Conservation (phyloP, 495 filamentous ascomycete species). For the Podospora bellae-mahoneyi region DNA sequence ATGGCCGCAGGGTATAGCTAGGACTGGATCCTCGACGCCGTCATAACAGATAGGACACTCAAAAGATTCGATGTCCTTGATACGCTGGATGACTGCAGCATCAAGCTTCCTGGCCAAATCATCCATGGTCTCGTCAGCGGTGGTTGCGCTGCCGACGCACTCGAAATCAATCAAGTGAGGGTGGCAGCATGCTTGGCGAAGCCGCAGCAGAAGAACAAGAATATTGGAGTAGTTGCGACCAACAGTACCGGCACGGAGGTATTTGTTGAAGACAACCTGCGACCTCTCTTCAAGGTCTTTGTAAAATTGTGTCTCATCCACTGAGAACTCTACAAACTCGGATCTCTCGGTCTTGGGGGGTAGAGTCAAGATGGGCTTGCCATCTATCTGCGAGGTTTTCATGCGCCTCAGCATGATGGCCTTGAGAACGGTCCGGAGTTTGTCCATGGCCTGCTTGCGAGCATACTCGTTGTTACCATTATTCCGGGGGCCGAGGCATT, state of each 20-base stretch:
- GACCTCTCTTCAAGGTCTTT: conserved; percentile 63
- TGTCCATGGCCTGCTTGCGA: conserved; percentile 56
- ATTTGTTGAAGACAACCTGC: conserved; percentile 71
- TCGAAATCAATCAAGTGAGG: conserved; percentile 82
- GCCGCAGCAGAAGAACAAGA: conserved; percentile 77
- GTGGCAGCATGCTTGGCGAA: conserved; percentile 92
- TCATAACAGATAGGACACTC: conserved; percentile 83
- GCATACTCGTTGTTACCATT: conserved; percentile 27
- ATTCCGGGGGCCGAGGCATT: conserved; percentile 29
- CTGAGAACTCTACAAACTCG: conserved; percentile 66
- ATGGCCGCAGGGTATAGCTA: conserved; percentile 86
- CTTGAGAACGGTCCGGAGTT: conserved; percentile 76
- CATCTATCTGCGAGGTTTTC: conserved; percentile 80
- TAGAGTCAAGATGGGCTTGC: conserved; percentile 73
- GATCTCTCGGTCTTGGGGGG: conserved; percentile 65
- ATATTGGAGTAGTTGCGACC: conserved; percentile 81
- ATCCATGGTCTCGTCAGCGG: conserved; percentile 54
- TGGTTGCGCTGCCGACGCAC: conserved; percentile 42
- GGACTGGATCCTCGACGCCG: conserved; percentile 66
- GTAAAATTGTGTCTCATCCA: conserved; percentile 73
- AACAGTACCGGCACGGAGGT: conserved; percentile 65
- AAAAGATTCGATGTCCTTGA: conserved; percentile 58
- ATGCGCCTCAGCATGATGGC: conserved; percentile 82
- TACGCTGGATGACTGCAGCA: conserved; percentile 59
- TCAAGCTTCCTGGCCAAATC: conserved; percentile 63